phyloP scores from a whole-genome alignment of 805 yeast species.

The Metschnikowia amazonensis region DNA sequence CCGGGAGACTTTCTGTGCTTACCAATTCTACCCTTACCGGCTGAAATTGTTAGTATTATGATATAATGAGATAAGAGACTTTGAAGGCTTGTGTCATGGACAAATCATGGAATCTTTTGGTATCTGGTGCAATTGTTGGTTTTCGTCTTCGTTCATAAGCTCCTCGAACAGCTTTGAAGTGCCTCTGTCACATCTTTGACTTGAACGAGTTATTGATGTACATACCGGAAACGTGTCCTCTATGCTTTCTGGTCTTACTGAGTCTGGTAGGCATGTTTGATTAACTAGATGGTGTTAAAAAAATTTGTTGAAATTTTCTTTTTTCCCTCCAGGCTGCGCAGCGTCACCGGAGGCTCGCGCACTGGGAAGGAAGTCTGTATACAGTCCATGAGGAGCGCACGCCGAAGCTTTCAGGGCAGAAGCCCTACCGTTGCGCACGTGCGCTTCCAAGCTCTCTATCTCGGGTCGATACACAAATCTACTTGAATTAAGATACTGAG shows the following conservation, averaged over 20 bases:
- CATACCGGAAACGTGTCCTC: slow-evolving; percentile 99
- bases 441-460: slow-evolving; percentile 1
- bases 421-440: slow-evolving; percentile 17
- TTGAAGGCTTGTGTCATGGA: background rate
- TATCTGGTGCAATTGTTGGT: background rate
- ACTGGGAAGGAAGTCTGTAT: background rate
- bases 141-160: background rate
- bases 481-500: background rate
- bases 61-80: background rate
- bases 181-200: background rate
- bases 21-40: slow-evolving; percentile 99
- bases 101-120: background rate
- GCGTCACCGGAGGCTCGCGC: slow-evolving; percentile 10
- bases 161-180: background rate
- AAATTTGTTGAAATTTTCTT: slow-evolving; percentile 11
- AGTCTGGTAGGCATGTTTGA: slow-evolving; percentile 93
- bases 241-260: slow-evolving; percentile 99
- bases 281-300: slow-evolving; percentile 15
- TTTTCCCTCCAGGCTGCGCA: slow-evolving; percentile 14
- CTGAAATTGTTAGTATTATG: slow-evolving; percentile 47
- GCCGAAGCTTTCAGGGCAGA: slow-evolving; percentile 7
- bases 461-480: background rate
- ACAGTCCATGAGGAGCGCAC: background rate
- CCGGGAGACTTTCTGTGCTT: slow-evolving; percentile 99
- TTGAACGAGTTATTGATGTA: slow-evolving; percentile 19